Evolutionary conservation across 495 filamentous ascomycete genomes (phyloP).

Genomic region (Aspergillus ellipticus): DNA sequence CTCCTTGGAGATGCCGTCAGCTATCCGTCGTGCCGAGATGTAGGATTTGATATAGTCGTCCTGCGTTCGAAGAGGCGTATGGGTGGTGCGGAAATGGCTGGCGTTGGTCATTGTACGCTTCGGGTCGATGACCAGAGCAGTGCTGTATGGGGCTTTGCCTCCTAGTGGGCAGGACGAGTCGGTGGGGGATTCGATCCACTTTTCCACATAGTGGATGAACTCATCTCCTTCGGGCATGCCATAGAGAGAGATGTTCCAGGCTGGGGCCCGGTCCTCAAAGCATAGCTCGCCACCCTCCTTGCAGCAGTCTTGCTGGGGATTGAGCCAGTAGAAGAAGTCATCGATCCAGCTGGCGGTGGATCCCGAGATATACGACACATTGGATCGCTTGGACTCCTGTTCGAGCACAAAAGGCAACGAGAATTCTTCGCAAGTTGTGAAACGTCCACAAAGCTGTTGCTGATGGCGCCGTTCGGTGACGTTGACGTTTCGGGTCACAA

Average conservation of each 20-base stretch:
- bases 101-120: slow-evolving; percentile 62
- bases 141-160: slow-evolving; percentile 80
- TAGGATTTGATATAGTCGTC: slow-evolving; percentile 93
- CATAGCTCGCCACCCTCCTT: slow-evolving; percentile 62
- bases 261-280: slow-evolving; percentile 68
- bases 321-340: slow-evolving; percentile 93
- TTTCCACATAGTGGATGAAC: slow-evolving; percentile 77
- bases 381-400: slow-evolving; percentile 82
- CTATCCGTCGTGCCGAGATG: slow-evolving; percentile 84
- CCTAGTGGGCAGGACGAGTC: slow-evolving; percentile 80
- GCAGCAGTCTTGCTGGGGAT: slow-evolving; percentile 85
- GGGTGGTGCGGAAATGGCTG: slow-evolving; percentile 86
- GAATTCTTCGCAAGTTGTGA: slow-evolving; percentile 76
- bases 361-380: slow-evolving; percentile 91
- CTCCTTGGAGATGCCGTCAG: slow-evolving; percentile 60
- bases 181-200: slow-evolving; percentile 79
- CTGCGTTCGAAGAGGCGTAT: slow-evolving; percentile 80
- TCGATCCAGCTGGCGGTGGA: slow-evolving; percentile 94
- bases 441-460: slow-evolving; percentile 84
- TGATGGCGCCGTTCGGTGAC: slow-evolving; percentile 70
- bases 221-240: slow-evolving; percentile 93
- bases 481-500: slow-evolving; percentile 81
- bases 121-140: slow-evolving; percentile 75
- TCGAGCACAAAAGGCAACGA: slow-evolving; percentile 87
- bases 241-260: slow-evolving; percentile 80